Evolutionary conservation across 352 stramenopile genomes (phyloP).

Genomic region (Pythium dissimile): DNA sequence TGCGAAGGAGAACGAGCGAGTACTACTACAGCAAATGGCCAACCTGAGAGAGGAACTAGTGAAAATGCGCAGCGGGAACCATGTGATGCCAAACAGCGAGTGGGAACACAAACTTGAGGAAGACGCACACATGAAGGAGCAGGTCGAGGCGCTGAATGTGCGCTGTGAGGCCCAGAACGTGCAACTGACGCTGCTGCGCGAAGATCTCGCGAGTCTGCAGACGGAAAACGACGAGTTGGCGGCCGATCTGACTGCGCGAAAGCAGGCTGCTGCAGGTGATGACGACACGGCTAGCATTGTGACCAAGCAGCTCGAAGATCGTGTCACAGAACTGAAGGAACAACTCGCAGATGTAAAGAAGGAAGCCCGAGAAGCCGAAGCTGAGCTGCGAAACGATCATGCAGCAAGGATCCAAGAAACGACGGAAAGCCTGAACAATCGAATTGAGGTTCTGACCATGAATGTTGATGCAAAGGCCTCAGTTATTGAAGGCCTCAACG

Average conservation of each 20-base stretch:
- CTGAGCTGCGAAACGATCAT: not conserved
- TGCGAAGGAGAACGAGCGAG: slow-evolving; percentile 35
- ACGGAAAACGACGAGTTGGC: slow-evolving; percentile 27
- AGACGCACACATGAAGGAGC: slow-evolving; percentile 28
- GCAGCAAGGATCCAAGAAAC: slow-evolving; percentile 1
- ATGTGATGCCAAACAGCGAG: slow-evolving; percentile 24
- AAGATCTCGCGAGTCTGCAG: slow-evolving; percentile 20
- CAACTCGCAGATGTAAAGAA: slow-evolving; percentile 24
- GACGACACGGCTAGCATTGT: slow-evolving; percentile 15
- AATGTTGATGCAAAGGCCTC: slow-evolving; percentile 21
- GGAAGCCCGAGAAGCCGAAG: slow-evolving; percentile 1
- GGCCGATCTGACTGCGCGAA: slow-evolving; percentile 18
- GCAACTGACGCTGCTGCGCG: slow-evolving; percentile 18
- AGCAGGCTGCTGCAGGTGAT: slow-evolving; percentile 15
- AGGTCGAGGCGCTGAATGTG: slow-evolving; percentile 24
- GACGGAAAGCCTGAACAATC: slow-evolving; percentile 12
- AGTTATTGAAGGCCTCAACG: slow-evolving; percentile 12
- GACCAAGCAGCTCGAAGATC: slow-evolving; percentile 24
- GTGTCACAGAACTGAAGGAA: slow-evolving; percentile 33
- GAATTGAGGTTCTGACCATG: slow-evolving; percentile 18
- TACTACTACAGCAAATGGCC: slow-evolving; percentile 19
- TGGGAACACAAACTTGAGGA: slow-evolving; percentile 23
- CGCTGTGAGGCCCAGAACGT: slow-evolving; percentile 18
- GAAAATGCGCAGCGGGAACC: slow-evolving; percentile 21
- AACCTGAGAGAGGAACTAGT: slow-evolving; percentile 29